A percentile compares a stretch with the other conserved stretches of the same genome.
phyloP scores from a whole-genome alignment of 192 early-diverging fungal genomes.

The Linnemannia schmuckeri region DNA sequence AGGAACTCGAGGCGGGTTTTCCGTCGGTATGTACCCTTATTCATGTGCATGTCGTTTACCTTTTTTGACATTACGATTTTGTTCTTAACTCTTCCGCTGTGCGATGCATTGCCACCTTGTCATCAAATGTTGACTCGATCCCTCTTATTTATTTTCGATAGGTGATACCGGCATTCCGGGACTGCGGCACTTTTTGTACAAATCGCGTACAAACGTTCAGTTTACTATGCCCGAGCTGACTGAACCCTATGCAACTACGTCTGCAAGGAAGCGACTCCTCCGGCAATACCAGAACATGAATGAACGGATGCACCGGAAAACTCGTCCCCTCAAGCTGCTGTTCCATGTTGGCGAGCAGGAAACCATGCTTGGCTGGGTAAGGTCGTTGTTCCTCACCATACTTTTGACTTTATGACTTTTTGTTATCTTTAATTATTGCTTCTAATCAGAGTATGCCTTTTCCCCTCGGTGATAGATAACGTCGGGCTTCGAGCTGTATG shows the following conservation, averaged over 20 bases:
- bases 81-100: neutral
- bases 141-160: conserved; percentile 13
- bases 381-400: neutral
- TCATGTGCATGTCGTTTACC: neutral
- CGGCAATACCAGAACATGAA: conserved; percentile 55
- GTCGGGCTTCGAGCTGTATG: conserved; percentile 79
- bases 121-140: neutral
- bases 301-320: conserved; percentile 67
- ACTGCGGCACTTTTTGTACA: conserved; percentile 82
- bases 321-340: conserved; percentile 66
- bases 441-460: neutral
- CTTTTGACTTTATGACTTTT: neutral
- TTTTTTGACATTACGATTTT: neutral
- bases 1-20: conserved; percentile 47
- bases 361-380: conserved; percentile 76
- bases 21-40: conserved; percentile 31
- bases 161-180: conserved; percentile 73
- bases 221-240: conserved; percentile 73
- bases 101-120: neutral
- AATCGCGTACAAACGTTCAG: conserved; percentile 71
- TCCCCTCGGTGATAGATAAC: conserved; percentile 60
- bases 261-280: conserved; percentile 65
- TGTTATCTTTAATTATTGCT: neutral
- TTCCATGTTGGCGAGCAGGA: conserved; percentile 66
- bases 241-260: conserved; percentile 69